Evolutionary conservation across 2,329 filamentous ascomycete genomes (phyloP).

Genomic region (Reticulascus tulasneorum): DNA sequence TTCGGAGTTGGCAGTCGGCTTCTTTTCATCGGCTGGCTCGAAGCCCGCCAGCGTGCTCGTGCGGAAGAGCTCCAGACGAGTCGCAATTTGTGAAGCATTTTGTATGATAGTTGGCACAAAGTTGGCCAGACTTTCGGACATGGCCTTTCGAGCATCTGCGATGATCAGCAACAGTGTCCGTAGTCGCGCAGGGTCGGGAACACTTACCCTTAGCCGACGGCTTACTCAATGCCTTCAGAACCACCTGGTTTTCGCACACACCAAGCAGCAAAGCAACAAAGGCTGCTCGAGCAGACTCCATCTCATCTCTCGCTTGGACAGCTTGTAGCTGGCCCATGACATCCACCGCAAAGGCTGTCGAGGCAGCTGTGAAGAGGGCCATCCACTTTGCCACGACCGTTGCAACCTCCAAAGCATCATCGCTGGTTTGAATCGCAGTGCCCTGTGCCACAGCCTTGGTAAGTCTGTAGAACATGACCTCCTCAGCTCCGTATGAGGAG

Average conservation of each 20-base stretch:
- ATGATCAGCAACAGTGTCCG: neutral
- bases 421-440: constrained; percentile 38
- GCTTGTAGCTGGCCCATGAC: constrained; percentile 42
- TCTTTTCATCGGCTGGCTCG: constrained; percentile 52
- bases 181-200: neutral
- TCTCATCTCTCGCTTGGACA: constrained; percentile 48
- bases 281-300: constrained; percentile 57
- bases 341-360: constrained; percentile 44
- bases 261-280: constrained; percentile 61
- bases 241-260: constrained; percentile 54
- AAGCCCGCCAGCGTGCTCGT: constrained; percentile 51
- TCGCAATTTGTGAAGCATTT: constrained; percentile 48
- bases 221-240: constrained; percentile 51
- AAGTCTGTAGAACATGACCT: constrained; percentile 89
- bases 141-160: constrained; percentile 41
- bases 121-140: constrained; percentile 46
- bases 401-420: constrained; percentile 48
- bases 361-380: constrained; percentile 49
- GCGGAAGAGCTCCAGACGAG: constrained; percentile 54
- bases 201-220: constrained; percentile 48
- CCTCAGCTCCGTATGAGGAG: constrained; percentile 65
- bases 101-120: constrained; percentile 58
- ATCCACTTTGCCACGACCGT: constrained; percentile 55
- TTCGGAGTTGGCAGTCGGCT: constrained; percentile 42
- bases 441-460: constrained; percentile 74